Conservation (phyloP, 768 basidiomycete genomes). For the Trametes cinnabarina region DNA sequence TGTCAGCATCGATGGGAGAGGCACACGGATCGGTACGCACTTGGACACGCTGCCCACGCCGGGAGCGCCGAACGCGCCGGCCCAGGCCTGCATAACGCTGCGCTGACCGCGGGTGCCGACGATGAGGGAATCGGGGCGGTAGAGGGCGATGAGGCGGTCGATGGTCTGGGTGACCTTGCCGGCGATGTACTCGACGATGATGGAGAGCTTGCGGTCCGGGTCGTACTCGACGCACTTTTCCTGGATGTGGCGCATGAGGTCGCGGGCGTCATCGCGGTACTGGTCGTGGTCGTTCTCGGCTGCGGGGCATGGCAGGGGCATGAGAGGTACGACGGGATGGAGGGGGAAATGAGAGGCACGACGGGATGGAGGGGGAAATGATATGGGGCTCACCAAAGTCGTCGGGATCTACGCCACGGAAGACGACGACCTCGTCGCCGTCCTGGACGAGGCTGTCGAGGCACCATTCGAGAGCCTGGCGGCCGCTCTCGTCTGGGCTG, state of each 20-base stretch:
- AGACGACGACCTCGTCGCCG: conserved; percentile 91
- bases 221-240: conserved; percentile 78
- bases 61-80: conserved; percentile 46
- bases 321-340: no score
- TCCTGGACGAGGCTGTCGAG: conserved; percentile 81
- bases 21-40: conserved; percentile 32
- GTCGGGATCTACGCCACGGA: conserved; percentile 86
- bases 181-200: conserved; percentile 92
- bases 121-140: conserved; percentile 88
- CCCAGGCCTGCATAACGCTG: conserved; percentile 52
- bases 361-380: no score
- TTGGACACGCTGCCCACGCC: conserved; percentile 64
- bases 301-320: not conserved
- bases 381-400: conserved; percentile 57
- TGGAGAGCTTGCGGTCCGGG: conserved; percentile 77
- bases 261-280: conserved; percentile 81
- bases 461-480: conserved; percentile 90
- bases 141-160: conserved; percentile 88
- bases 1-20: not conserved
- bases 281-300: conserved; percentile 73
- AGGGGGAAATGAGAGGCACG: no score
- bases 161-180: conserved; percentile 88
- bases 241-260: conserved; percentile 77
- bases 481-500: conserved; percentile 84
- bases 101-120: conserved; percentile 84